These are phyloP conservation scores for Vitis cinerea DNA, from an alignment of 164 flowering plant species.

Conservation along the genomic window DNA sequence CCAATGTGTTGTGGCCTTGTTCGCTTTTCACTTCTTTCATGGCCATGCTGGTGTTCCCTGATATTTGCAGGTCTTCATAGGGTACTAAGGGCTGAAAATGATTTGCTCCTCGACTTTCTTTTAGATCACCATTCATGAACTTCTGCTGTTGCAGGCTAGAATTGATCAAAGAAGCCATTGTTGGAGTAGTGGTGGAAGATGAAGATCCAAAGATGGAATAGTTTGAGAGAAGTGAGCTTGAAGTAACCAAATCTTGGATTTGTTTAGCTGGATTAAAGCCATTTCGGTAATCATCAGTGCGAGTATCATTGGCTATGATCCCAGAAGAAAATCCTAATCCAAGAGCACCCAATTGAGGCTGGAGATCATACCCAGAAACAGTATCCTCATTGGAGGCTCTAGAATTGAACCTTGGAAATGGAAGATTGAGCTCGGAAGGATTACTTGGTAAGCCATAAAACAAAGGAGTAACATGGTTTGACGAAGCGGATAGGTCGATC, in stretches of 20 bases:
- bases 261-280: slow-evolving; percentile 26
- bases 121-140: slow-evolving; percentile 21
- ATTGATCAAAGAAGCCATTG: slow-evolving; percentile 39
- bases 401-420: slow-evolving; percentile 31
- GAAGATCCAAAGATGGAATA: slow-evolving; percentile 43
- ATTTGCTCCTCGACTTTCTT: slow-evolving; percentile 16
- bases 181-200: slow-evolving; percentile 29
- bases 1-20: slow-evolving; percentile 31
- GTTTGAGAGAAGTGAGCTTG: slow-evolving; percentile 40
- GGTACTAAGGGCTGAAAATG: slow-evolving; percentile 34
- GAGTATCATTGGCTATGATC: slow-evolving; percentile 5
- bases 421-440: slow-evolving; percentile 30
- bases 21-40: slow-evolving; percentile 45
- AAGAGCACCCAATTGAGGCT: slow-evolving; percentile 35
- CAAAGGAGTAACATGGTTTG: slow-evolving; percentile 28
- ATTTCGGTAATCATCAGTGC: slow-evolving; percentile 11
- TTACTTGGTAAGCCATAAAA: slow-evolving; percentile 38
- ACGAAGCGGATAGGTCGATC: slow-evolving; percentile 11
- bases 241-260: slow-evolving; percentile 26
- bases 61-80: slow-evolving; percentile 35
- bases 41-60: slow-evolving; percentile 3
- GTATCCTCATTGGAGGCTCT: slow-evolving; percentile 16
- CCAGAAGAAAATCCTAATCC: slow-evolving; percentile 61
- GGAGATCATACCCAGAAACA: slow-evolving; percentile 29
- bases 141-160: slow-evolving; percentile 38